These are phyloP conservation scores for Noccaea caerulescens DNA, from an alignment of 345 rosid genomes.

Conservation along the genomic window DNA sequence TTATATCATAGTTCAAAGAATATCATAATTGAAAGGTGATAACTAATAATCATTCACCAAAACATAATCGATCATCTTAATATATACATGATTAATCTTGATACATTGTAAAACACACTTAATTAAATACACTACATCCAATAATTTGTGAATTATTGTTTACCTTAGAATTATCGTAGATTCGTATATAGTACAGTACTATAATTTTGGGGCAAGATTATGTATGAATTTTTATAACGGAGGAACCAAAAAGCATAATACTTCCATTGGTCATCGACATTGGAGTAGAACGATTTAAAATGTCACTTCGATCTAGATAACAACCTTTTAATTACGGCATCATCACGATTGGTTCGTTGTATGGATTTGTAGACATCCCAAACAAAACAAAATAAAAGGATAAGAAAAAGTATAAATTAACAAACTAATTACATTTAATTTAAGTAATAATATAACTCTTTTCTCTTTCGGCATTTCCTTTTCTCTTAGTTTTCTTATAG, in stretches of 20 bases:
- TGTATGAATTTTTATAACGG: not conserved
- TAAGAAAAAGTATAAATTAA: not conserved
- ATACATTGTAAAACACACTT: not conserved
- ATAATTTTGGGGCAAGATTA: not conserved
- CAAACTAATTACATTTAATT: not conserved
- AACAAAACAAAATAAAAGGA: not conserved
- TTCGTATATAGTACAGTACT: no score
- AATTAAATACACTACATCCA: slow-evolving; percentile 3
- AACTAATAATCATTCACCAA: slow-evolving; percentile 26
- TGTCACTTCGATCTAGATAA: not conserved
- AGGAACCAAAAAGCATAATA: not conserved
- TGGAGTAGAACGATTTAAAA: not conserved
- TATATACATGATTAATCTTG: slow-evolving; percentile 29
- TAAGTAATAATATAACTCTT: not conserved
- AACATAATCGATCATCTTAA: slow-evolving; percentile 12
- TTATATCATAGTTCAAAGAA: slow-evolving; percentile 33
- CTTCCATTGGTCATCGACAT: not conserved
- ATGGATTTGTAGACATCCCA: not conserved
- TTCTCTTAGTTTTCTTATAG: slow-evolving; percentile 3
- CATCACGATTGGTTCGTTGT: not conserved
- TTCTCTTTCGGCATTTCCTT: slow-evolving; percentile 16
- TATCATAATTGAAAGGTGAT: slow-evolving; percentile 32
- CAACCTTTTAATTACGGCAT: not conserved
- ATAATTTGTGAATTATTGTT: slow-evolving; percentile 28
- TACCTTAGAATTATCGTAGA: not conserved